Percentiles rank a stretch among this genome's conserved stretches.
Evolutionary conservation across 495 filamentous ascomycete species (phyloP).

Genomic region (Daldinia decipiens): DNA sequence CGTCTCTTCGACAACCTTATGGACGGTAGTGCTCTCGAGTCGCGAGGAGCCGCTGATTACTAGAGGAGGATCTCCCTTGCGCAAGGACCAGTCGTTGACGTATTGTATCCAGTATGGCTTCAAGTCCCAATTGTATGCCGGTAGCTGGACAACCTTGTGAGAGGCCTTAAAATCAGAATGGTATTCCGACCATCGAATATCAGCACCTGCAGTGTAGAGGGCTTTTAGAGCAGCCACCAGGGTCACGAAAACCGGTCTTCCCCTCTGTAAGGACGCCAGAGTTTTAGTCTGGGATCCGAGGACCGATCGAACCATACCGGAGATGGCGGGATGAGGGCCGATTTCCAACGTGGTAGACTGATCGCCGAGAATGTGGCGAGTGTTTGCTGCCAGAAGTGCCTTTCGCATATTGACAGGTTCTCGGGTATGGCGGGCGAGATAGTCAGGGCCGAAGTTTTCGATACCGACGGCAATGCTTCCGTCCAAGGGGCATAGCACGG

Average conservation of each 20-base stretch:
- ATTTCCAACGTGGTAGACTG: slow-evolving; percentile 60
- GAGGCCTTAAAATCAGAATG: slow-evolving; percentile 64
- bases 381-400: background rate
- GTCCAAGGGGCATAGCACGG: slow-evolving; percentile 34
- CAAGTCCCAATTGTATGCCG: slow-evolving; percentile 70
- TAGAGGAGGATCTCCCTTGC: slow-evolving; percentile 62
- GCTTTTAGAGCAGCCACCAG: slow-evolving; percentile 8
- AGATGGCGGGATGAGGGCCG: slow-evolving; percentile 60
- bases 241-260: slow-evolving; percentile 1
- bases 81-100: slow-evolving; percentile 64
- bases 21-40: slow-evolving; percentile 38
- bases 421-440: slow-evolving; percentile 47
- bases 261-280: slow-evolving; percentile 1
- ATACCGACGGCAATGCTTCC: slow-evolving; percentile 39
- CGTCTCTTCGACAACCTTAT: slow-evolving; percentile 61
- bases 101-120: slow-evolving; percentile 79
- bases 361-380: slow-evolving; percentile 61
- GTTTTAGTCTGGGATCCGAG: background rate
- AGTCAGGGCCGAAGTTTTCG: slow-evolving; percentile 37
- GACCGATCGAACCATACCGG: slow-evolving; percentile 2
- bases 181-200: slow-evolving; percentile 52
- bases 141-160: slow-evolving; percentile 65
- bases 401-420: slow-evolving; percentile 11
- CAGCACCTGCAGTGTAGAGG: slow-evolving; percentile 23
- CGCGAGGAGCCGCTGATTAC: background rate